Evolutionary conservation across 768 basidiomycete genomes (phyloP).

Genomic region (Rhodotorula kratochvilovae): DNA sequence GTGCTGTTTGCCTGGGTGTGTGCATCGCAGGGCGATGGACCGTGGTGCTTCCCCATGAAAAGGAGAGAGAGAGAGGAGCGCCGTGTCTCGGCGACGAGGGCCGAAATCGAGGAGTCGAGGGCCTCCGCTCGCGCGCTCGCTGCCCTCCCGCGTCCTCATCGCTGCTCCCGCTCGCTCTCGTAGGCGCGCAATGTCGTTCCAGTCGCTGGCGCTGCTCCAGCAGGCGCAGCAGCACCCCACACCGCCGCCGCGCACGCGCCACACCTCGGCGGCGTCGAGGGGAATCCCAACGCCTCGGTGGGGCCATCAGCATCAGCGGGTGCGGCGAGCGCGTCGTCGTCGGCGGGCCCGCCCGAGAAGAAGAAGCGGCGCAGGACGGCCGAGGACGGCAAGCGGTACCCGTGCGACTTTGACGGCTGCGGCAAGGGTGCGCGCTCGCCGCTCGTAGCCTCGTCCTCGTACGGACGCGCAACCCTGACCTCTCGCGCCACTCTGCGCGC

Average conservation of each 20-base stretch:
- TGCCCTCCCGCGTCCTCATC: too few species aligned
- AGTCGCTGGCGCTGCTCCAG: constrained; percentile 25
- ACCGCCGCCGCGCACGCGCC: neutral
- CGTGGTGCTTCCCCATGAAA: too few species aligned
- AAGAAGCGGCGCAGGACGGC: constrained; percentile 17
- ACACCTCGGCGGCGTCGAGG: neutral
- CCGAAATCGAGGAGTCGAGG: too few species aligned
- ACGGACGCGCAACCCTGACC: too few species aligned
- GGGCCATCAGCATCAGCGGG: too few species aligned
- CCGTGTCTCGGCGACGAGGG: too few species aligned
- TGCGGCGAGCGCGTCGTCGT: too few species aligned
- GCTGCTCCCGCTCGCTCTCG: neutral
- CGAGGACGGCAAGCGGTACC: constrained; percentile 30
- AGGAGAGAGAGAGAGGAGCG: too few species aligned
- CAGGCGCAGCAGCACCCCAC: neutral
- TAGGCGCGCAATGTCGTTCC: constrained; percentile 8
- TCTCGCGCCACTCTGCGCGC: neutral
- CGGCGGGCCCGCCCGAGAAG: constrained; percentile 12
- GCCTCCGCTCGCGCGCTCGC: too few species aligned
- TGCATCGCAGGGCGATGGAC: too few species aligned
- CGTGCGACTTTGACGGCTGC: constrained; percentile 31
- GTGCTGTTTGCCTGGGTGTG: too few species aligned
- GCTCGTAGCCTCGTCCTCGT: neutral
- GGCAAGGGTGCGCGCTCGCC: constrained; percentile 16
- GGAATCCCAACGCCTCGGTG: too few species aligned